A percentile compares a stretch with the other conserved stretches of the same genome.
These are phyloP conservation scores for Ustilago bromivora DNA, from an alignment of 1,284 basidiomycete species.

Conservation along the genomic window DNA sequence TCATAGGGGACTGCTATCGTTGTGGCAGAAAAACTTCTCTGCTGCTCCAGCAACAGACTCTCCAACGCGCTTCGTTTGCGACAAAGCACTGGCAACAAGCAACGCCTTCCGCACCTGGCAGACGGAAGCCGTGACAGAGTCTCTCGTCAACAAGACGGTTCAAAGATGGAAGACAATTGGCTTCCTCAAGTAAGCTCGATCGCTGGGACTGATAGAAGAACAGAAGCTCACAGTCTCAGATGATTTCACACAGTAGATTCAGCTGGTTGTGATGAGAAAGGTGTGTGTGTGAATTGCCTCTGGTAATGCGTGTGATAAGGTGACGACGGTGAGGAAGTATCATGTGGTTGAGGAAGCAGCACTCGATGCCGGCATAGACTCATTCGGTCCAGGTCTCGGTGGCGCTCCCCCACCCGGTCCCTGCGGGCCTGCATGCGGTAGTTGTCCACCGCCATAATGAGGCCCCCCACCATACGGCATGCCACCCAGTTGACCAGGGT, in stretches of 20 bases:
- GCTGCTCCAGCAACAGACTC: not conserved
- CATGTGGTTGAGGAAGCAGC: slow-evolving; percentile 42
- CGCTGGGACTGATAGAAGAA: not conserved
- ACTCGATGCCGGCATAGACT: slow-evolving; percentile 33
- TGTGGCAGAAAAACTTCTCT: slow-evolving; percentile 41
- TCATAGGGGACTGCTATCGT: slow-evolving; percentile 29
- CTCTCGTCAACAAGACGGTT: slow-evolving; percentile 35
- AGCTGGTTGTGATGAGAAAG: not conserved
- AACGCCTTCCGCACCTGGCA: slow-evolving; percentile 18
- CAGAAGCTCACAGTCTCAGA: not conserved
- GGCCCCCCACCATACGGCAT: slow-evolving; percentile 29
- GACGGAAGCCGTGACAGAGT: slow-evolving; percentile 16
- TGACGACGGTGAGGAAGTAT: not conserved
- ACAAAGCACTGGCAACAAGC: slow-evolving; percentile 18
- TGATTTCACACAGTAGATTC: not conserved
- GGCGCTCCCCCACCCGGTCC: slow-evolving; percentile 18
- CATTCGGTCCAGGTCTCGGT: slow-evolving; percentile 14
- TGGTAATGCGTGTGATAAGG: not conserved
- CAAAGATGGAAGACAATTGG: slow-evolving; percentile 28
- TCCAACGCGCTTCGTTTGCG: slow-evolving; percentile 17
- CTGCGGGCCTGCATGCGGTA: slow-evolving; percentile 15
- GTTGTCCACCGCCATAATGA: slow-evolving; percentile 32
- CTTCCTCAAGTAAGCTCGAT: slow-evolving; percentile 24
- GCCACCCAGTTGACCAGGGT: slow-evolving; percentile 25
- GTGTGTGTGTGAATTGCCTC: not conserved